Evolutionary conservation across 202 grass and related monocot species (phyloP), one percentile per base, ranked within the genome.

Genomic region (Cymbopogon flexuosus): DNA sequence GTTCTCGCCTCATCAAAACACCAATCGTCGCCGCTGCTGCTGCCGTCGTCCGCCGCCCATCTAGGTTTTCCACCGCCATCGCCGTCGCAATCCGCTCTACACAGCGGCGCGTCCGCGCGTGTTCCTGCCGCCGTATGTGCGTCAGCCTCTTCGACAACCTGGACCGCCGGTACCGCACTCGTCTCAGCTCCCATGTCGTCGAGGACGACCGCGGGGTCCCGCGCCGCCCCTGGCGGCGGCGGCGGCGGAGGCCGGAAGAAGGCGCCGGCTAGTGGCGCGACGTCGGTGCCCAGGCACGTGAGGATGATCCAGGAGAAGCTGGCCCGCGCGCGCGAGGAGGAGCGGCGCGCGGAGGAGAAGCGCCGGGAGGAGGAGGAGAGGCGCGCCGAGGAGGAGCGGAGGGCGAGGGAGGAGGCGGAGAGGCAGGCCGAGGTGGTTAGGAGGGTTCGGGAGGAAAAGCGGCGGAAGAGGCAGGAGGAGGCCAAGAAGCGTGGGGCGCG

Each of bases 321-420:
- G 62, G 61, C 76, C 3, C 61, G 76, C 30, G 62, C 6, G 29
- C 76, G 29, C 10, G 75, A 63, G 27, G 61, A 19, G 75, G 59
- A n/a, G 75, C 27, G 10, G 16, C 41, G 39, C 10, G 37, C 19
- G 36, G 67, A 70, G 67, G 67, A 70, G 75, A 35, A 18, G 42
- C 61, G 76, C 29, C 11, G 2, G 3, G 42, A 12, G 22, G 61
- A 46, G 75, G 75, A 78, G 75, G 61, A 21, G 54, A 4, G 61
- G 61, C 42, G 61, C 42, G 61, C 18, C 29, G 76, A 78, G 62
- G 76, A 66, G 62, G 76, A 78, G 62, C 29, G 43, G 62, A 78
- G 76, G 76, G 76, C 61, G 1, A 36, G 5, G 76, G 62, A 78
- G 61, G 76, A 78, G 30, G 76, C 31, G 5, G 60, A 8, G 41